These are phyloP conservation scores for Extremus antarcticus DNA, from an alignment of 495 filamentous ascomycete species.

Conservation along the genomic window DNA sequence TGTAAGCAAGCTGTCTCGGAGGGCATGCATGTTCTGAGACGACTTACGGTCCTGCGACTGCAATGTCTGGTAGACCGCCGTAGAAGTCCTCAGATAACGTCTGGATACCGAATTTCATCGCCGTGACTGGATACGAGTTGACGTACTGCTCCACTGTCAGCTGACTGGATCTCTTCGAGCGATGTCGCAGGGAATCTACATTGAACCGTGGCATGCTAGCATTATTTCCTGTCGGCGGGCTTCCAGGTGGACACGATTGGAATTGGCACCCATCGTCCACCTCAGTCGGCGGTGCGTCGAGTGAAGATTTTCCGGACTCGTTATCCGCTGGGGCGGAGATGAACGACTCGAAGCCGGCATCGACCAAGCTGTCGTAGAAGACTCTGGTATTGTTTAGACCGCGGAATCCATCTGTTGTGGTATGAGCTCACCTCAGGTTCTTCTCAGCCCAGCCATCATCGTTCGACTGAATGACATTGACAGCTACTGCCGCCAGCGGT, in stretches of 20 bases:
- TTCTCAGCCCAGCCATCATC: constrained; percentile 65
- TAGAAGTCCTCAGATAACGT: constrained; percentile 42
- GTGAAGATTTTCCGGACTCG: constrained; percentile 50
- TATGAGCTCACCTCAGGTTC: constrained; percentile 34
- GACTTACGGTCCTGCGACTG: constrained; percentile 41
- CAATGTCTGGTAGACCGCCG: constrained; percentile 41
- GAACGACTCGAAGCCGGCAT: constrained; percentile 46
- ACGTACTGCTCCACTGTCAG: constrained; percentile 36
- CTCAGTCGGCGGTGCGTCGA: constrained; percentile 36
- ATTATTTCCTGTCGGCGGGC: constrained; percentile 44
- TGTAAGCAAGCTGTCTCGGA: constrained; percentile 31
- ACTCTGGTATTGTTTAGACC: constrained; percentile 5
- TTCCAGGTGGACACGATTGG: constrained; percentile 45
- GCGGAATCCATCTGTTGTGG: not conserved
- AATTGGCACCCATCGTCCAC: constrained; percentile 44
- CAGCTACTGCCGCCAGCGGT: constrained; percentile 24
- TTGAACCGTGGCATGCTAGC: constrained; percentile 46
- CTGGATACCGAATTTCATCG: constrained; percentile 53
- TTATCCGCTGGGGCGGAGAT: constrained; percentile 56
- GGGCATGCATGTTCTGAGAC: not conserved
- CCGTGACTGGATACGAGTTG: constrained; percentile 56
- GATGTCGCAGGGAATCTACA: constrained; percentile 1
- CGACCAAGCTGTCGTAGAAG: constrained; percentile 41
- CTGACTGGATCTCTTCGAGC: not conserved
- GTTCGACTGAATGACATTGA: constrained; percentile 54